Evolutionary conservation across 768 basidiomycete species (phyloP).

Genomic region (Solioccasus polychromus): DNA sequence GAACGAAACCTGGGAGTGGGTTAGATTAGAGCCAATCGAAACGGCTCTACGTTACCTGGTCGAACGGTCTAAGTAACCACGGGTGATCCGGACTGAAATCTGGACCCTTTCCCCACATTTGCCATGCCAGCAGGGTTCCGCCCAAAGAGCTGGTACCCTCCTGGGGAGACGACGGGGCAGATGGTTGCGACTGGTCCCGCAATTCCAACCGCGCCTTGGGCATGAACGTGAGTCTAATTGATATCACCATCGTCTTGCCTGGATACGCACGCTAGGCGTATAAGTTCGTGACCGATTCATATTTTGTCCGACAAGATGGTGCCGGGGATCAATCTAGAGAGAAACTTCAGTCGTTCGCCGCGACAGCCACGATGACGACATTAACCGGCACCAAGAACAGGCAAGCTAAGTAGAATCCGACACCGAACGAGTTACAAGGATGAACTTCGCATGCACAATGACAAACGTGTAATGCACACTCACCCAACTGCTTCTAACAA

Average conservation of each 20-base stretch:
- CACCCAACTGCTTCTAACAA: slow-evolving; percentile 53
- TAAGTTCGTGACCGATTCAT: slow-evolving; percentile 72
- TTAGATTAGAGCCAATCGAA: not conserved
- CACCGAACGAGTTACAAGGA: slow-evolving; percentile 53
- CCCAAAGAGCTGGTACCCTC: slow-evolving; percentile 64
- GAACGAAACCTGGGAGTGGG: slow-evolving; percentile 43
- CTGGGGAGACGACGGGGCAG: slow-evolving; percentile 61
- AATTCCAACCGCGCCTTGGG: slow-evolving; percentile 65
- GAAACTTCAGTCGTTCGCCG: not conserved
- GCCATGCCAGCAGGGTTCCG: slow-evolving; percentile 65
- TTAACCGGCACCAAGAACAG: slow-evolving; percentile 55
- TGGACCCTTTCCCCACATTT: slow-evolving; percentile 53
- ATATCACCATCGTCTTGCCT: not conserved
- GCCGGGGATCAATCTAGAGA: slow-evolving; percentile 52
- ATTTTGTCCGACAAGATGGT: slow-evolving; percentile 62
- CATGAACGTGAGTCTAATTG: not conserved
- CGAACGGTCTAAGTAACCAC: slow-evolving; percentile 62
- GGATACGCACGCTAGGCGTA: slow-evolving; percentile 50
- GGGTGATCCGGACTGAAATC: slow-evolving; percentile 47
- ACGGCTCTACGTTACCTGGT: slow-evolving; percentile 42
- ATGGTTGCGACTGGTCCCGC: slow-evolving; percentile 66
- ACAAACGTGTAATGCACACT: not conserved
- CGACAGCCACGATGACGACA: slow-evolving; percentile 19
- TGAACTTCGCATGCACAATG: not conserved
- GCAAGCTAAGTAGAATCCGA: slow-evolving; percentile 64